Conservation (phyloP, 108 stramenopile genomes). For the Bacterosira constricta region DNA sequence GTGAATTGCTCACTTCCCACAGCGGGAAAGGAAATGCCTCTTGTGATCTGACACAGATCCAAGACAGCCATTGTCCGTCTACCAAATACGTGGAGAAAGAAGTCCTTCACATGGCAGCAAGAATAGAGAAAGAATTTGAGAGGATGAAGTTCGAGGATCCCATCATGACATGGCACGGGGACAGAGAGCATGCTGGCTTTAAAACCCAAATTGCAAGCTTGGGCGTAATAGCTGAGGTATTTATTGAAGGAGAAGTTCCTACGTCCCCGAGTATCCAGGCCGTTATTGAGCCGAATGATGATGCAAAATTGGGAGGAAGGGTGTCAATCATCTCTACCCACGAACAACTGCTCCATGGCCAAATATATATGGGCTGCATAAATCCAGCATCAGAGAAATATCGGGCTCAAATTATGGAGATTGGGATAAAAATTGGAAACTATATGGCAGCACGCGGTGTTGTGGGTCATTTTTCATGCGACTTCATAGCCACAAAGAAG, state of each 20-base stretch:
- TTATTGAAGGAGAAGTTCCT: slow-evolving; percentile 35
- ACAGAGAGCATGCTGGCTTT: slow-evolving; percentile 16
- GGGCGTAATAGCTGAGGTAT: slow-evolving; percentile 44
- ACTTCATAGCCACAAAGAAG: slow-evolving; percentile 27
- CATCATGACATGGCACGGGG: slow-evolving; percentile 17
- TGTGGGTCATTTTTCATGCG: slow-evolving; percentile 38
- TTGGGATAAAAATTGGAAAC: slow-evolving; percentile 26
- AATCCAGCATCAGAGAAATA: slow-evolving; percentile 21
- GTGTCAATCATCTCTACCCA: slow-evolving; percentile 37
- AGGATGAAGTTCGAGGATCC: slow-evolving; percentile 35
- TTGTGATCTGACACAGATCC: slow-evolving; percentile 15
- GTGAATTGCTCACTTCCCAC: background rate
- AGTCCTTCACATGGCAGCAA: slow-evolving; percentile 9
- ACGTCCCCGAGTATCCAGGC: slow-evolving; percentile 39
- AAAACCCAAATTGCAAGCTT: slow-evolving; percentile 25
- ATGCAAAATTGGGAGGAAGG: background rate
- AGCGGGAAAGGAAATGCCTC: slow-evolving; percentile 39
- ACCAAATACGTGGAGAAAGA: too few species aligned
- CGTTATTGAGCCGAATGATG: slow-evolving; percentile 19
- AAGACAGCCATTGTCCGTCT: too few species aligned
- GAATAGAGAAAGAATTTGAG: slow-evolving; percentile 25
- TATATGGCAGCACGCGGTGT: slow-evolving; percentile 21
- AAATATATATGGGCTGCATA: slow-evolving; percentile 32
- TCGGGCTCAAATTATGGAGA: slow-evolving; percentile 18
- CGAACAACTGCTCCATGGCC: slow-evolving; percentile 36